These are phyloP conservation scores for Zygosaccharomyces rouxii DNA, from an alignment of 805 yeast species.

Conservation along the genomic window DNA sequence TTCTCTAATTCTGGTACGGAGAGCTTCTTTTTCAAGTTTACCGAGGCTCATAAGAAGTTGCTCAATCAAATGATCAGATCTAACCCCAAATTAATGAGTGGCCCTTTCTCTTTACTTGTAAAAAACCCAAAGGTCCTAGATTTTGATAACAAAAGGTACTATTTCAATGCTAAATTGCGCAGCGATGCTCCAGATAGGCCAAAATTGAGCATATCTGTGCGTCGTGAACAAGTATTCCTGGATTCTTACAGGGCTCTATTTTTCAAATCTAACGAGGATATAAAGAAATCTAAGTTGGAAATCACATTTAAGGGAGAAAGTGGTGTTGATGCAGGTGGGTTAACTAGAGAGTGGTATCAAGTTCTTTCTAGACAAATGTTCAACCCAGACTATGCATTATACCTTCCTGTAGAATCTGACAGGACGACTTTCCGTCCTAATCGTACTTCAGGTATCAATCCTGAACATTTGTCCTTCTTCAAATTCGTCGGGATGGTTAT, in stretches of 20 bases:
- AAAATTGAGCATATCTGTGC: slow-evolving; percentile 60
- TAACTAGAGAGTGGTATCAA: slow-evolving; percentile 96
- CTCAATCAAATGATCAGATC: slow-evolving; percentile 87
- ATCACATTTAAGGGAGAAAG: slow-evolving; percentile 87
- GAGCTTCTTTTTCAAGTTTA: slow-evolving; percentile 74
- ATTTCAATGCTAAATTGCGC: slow-evolving; percentile 73
- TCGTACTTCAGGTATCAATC: slow-evolving; percentile 84
- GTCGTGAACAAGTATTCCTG: slow-evolving; percentile 86
- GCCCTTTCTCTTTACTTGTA: slow-evolving; percentile 87
- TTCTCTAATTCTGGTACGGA: slow-evolving; percentile 73
- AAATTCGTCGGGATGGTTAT: slow-evolving; percentile 90
- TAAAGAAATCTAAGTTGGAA: slow-evolving; percentile 67
- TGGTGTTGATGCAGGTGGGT: slow-evolving; percentile 98
- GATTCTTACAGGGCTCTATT: slow-evolving; percentile 83
- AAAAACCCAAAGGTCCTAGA: slow-evolving; percentile 85
- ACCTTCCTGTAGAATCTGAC: slow-evolving; percentile 86
- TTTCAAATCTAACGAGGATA: slow-evolving; percentile 70
- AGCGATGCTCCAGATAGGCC: slow-evolving; percentile 39
- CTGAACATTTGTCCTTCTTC: slow-evolving; percentile 89
- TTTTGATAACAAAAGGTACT: slow-evolving; percentile 88
- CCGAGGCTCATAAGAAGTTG: slow-evolving; percentile 82
- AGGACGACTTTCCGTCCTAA: slow-evolving; percentile 94
- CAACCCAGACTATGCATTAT: slow-evolving; percentile 90
- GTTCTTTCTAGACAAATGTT: slow-evolving; percentile 91
- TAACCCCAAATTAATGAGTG: slow-evolving; percentile 91